Evolutionary conservation across 306 rosid genomes (phyloP), one percentile per base, ranked within the genome.

Genomic region (Begonia peltatifolia): DNA sequence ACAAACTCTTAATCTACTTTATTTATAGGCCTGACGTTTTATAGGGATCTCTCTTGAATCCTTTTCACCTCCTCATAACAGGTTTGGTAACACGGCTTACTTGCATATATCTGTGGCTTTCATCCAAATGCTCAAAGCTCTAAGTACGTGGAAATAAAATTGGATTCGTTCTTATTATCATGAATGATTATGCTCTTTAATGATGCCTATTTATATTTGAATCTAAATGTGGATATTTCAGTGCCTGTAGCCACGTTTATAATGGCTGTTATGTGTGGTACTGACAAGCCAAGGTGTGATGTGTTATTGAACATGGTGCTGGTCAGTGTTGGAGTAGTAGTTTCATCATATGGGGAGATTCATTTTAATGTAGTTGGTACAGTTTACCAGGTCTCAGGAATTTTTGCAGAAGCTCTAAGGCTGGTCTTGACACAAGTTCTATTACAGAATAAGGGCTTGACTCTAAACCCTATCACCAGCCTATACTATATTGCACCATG

Each of bases 1-100:
- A 2, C 38, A 4, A 30, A 30, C 38, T 30, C 38, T 30, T 30
- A 30, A 5, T 30, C 38, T 30, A 30, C 38, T 30, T 30, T 30
- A 30, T 30, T 30, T 30, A 30, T 30, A 9, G 38, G 38, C 38
- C 6, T 9, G 3, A 1, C 0, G 48, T 44, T 44, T 44, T 44
- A 10, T n/a, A 10, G 12, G 3, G 48, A 44, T 44, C 14, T 11
- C 48, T 44, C 48, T 44, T 44, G n/a, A 44, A 1, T 44, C 12
- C 48, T 44, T n/a, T 44, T n/a, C 48, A 10, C n/a, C 14, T 44
- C 14, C 48, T 44, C 48, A n/a, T 44, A 53, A 47, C 68, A 92
- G 99, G 99, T 87, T 92, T 75, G 99, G 99, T 46, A 92, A 92
- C 76, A 86, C 99, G 13, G 96, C 96, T 41, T 92, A 83, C 76